phyloP scores from a whole-genome alignment of 108 stramenopile genomes.

The Schizochytrium sp. region DNA sequence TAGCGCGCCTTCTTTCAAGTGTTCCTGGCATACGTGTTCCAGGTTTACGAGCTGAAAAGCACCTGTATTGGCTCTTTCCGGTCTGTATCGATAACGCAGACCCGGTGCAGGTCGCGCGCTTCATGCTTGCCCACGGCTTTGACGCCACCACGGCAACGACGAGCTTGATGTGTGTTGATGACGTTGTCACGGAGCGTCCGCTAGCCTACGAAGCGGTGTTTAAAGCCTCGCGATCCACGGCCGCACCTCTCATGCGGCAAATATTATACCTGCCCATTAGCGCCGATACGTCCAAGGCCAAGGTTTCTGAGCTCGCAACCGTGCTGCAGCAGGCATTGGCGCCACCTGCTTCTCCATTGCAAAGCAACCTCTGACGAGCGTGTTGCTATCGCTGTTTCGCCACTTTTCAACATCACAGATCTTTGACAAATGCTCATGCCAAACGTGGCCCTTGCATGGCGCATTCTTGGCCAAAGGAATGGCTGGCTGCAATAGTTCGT shows the following conservation, averaged over 20 bases:
- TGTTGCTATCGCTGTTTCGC: too few relatives aligned
- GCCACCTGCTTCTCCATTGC: background rate
- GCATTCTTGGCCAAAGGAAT: too few relatives aligned
- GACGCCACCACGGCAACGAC: background rate
- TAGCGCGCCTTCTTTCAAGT: background rate
- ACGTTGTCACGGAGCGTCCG: background rate
- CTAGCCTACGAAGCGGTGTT: background rate
- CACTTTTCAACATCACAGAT: too few relatives aligned
- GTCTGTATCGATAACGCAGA: background rate
- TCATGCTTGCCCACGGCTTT: background rate
- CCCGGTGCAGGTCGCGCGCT: background rate
- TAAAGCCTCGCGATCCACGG: background rate
- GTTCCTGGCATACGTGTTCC: background rate
- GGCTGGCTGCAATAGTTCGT: too few relatives aligned
- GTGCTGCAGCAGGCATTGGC: background rate
- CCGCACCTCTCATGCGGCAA: background rate
- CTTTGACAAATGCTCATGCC: too few relatives aligned
- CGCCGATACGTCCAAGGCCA: background rate
- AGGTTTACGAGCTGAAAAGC: background rate
- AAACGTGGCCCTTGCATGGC: too few relatives aligned
- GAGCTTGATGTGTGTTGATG: background rate
- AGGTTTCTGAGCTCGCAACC: background rate
- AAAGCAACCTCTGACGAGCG: too few relatives aligned
- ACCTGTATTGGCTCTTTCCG: background rate
- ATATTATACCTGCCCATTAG: background rate